phyloP scores from a whole-genome alignment of 2,329 filamentous ascomycete species.

The Herpotrichia juniperi region DNA sequence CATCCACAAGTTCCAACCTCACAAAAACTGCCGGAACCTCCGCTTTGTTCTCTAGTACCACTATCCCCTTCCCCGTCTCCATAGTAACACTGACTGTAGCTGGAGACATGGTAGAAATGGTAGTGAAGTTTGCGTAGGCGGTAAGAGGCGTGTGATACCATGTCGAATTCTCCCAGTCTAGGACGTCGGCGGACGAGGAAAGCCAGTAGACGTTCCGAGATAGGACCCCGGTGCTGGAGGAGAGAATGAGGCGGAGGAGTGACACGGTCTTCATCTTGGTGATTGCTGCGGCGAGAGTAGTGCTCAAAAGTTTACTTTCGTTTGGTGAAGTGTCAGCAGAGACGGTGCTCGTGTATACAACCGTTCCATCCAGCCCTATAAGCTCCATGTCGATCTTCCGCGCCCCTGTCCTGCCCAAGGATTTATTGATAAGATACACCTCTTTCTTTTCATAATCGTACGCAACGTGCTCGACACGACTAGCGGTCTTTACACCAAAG shows the following conservation, averaged over 20 bases:
- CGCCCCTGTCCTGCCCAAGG: constrained; percentile 45
- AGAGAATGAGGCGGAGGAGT: constrained; percentile 59
- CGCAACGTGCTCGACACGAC: constrained; percentile 59
- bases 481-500: constrained; percentile 63
- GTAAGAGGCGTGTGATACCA: constrained; percentile 67
- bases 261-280: constrained; percentile 49
- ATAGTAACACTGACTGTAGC: constrained; percentile 13
- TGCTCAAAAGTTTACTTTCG: constrained; percentile 26
- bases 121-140: constrained; percentile 56
- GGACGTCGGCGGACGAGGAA: constrained; percentile 50
- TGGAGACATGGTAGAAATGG: constrained; percentile 45
- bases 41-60: constrained; percentile 60
- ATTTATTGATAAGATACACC: constrained; percentile 63
- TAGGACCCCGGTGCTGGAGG: constrained; percentile 17
- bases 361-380: constrained; percentile 55
- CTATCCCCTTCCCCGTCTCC: constrained; percentile 17
- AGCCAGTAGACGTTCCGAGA: constrained; percentile 69
- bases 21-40: constrained; percentile 64
- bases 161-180: constrained; percentile 63
- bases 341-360: constrained; percentile 44
- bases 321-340: constrained; percentile 52
- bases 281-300: constrained; percentile 33
- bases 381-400: constrained; percentile 58
- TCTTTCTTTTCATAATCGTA: constrained; percentile 58
- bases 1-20: constrained; percentile 57